These are phyloP conservation scores for Wickerhamomyces alni DNA, from an alignment of 805 yeast species.

Conservation along the genomic window DNA sequence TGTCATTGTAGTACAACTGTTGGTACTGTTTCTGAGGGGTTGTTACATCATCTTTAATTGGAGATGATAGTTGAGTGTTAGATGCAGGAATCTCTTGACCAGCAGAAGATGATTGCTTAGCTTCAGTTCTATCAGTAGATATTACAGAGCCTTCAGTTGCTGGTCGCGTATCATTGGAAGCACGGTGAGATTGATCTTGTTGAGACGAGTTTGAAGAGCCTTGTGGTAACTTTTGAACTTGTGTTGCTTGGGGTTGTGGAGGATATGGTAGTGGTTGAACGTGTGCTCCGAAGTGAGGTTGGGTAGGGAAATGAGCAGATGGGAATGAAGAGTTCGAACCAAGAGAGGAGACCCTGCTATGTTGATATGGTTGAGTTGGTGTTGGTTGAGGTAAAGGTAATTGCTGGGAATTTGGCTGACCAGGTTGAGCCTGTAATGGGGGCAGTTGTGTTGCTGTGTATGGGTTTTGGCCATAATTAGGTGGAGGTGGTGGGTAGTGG, in stretches of 20 bases:
- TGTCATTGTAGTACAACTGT: constrained; percentile 4
- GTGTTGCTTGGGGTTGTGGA: constrained; percentile 2
- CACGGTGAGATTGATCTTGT: background rate
- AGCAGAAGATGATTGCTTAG: constrained; percentile 10
- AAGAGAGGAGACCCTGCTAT: constrained; percentile 1
- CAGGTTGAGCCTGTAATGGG: constrained; percentile 12
- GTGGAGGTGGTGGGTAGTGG: constrained; percentile 2
- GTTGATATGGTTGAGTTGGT: background rate
- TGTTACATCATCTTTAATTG: constrained; percentile 8
- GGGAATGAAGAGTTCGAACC: constrained; percentile 1
- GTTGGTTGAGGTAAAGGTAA: constrained; percentile 4
- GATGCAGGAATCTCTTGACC: constrained; percentile 2
- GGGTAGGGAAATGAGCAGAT: constrained; percentile 2
- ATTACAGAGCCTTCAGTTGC: constrained; percentile 10
- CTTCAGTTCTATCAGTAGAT: constrained; percentile 17
- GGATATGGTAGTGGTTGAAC: constrained; percentile 4
- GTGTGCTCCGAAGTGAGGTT: constrained; percentile 1
- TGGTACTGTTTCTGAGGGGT: constrained; percentile 11
- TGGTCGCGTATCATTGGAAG: constrained; percentile 11
- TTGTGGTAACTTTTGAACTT: constrained; percentile 5
- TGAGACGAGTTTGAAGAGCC: background rate
- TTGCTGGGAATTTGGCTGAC: constrained; percentile 5
- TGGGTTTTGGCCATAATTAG: constrained; percentile 1
- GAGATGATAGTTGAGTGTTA: constrained; percentile 13
- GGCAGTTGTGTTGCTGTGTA: constrained; percentile 15